Evolutionary conservation across 2,329 filamentous ascomycete genomes (phyloP).

Genomic region (Fragosphaeria purpurea): DNA sequence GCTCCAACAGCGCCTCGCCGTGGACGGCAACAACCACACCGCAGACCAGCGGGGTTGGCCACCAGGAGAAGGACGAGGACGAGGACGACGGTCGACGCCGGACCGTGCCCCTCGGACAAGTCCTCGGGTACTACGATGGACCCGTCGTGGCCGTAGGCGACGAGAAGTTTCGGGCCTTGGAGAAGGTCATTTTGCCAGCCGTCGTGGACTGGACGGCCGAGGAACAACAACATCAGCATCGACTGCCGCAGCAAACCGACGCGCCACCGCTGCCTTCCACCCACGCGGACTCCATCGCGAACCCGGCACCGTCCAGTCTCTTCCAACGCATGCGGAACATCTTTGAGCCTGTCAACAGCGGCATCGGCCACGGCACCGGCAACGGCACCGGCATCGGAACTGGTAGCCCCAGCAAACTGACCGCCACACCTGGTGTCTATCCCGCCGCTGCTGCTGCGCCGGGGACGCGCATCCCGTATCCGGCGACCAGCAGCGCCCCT

Average conservation of each 20-base stretch:
- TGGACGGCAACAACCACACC: neutral
- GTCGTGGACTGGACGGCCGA: too few relatives aligned
- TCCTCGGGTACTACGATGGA: slow-evolving; percentile 9
- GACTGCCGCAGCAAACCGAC: too few relatives aligned
- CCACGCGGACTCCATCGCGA: slow-evolving; percentile 10
- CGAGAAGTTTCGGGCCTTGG: neutral
- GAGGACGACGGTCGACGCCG: slow-evolving; percentile 11
- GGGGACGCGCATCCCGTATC: slow-evolving; percentile 14
- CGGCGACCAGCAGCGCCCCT: slow-evolving; percentile 11
- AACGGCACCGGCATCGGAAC: neutral
- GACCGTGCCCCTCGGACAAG: too few relatives aligned
- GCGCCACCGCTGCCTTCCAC: neutral
- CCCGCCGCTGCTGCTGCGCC: neutral
- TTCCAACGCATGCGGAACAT: slow-evolving; percentile 32
- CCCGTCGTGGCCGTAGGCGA: slow-evolving; percentile 3
- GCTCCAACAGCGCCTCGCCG: slow-evolving; percentile 13
- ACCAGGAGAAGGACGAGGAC: neutral
- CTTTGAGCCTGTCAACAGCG: slow-evolving; percentile 22
- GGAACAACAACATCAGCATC: too few relatives aligned
- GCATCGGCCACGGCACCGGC: neutral
- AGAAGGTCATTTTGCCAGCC: neutral
- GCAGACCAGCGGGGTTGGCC: neutral
- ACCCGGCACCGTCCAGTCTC: slow-evolving; percentile 18
- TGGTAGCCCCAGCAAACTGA: too few relatives aligned
- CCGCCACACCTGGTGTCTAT: too few relatives aligned